Evolutionary conservation across 2,329 filamentous ascomycete genomes (phyloP).

Genomic region (Alternaria brassicicola): DNA sequence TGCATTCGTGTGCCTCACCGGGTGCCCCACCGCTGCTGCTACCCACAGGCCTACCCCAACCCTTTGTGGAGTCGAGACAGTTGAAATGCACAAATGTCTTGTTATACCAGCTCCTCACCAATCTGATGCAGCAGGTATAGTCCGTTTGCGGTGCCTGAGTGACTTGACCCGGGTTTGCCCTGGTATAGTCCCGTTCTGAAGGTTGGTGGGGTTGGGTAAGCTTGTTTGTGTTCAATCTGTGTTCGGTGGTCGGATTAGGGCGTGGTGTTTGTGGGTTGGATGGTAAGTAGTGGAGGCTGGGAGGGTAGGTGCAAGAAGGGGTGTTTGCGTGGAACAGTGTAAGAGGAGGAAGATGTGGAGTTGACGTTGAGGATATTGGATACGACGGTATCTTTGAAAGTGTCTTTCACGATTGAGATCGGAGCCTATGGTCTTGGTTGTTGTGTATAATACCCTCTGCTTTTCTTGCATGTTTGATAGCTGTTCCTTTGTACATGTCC

Average conservation of each 20-base stretch:
- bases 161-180: not conserved
- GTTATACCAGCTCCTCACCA: not conserved
- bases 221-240: not conserved
- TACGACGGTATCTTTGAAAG: not conserved
- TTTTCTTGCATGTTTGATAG: not conserved
- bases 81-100: not conserved
- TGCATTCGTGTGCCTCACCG: not conserved
- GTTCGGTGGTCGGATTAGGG: not conserved
- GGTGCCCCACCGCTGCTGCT: not conserved
- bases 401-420: not conserved
- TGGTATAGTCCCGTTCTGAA: slow-evolving; percentile 2
- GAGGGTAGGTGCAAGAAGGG: not conserved
- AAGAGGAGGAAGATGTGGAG: not conserved
- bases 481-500: not conserved
- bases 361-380: not conserved
- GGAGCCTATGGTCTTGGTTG: not conserved
- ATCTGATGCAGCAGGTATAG: slow-evolving; percentile 14
- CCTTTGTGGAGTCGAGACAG: not conserved
- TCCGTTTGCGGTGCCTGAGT: slow-evolving; percentile 8
- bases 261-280: not conserved
- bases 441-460: not conserved
- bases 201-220: not conserved
- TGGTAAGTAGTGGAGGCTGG: not conserved
- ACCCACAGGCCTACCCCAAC: not conserved
- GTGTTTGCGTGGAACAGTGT: not conserved